A percentile compares a stretch with the other conserved stretches of the same genome.
Conservation (phyloP, 2,329 filamentous ascomycete genomes). For the Fusarium nisikadoi region DNA sequence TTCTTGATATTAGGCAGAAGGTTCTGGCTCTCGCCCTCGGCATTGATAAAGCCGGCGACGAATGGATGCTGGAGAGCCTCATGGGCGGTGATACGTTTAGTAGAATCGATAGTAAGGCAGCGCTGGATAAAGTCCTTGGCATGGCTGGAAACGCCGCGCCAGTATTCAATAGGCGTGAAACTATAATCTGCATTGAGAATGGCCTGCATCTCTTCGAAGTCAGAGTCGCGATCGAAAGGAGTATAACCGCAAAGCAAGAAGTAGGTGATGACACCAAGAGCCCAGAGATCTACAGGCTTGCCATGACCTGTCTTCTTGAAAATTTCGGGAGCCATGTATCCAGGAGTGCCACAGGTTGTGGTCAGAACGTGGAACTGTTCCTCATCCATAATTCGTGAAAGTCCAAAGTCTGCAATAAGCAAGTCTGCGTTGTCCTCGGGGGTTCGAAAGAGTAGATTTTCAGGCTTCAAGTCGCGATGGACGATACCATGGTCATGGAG, state of each 20-base stretch:
- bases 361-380: conserved; percentile 98
- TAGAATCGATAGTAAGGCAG: conserved; percentile 91
- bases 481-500: conserved; percentile 99
- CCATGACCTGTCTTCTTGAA: conserved; percentile 99
- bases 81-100: conserved; percentile 89
- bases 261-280: conserved; percentile 97
- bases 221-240: conserved; percentile 95
- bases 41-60: conserved; percentile 63
- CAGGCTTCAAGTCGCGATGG: conserved; percentile 96
- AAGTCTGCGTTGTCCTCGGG: conserved; percentile 98
- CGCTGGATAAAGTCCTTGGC: conserved; percentile 92
- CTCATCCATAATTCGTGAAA: conserved; percentile 98
- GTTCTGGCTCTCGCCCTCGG: conserved; percentile 66
- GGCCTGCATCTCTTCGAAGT: conserved; percentile 99
- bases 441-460: conserved; percentile 95
- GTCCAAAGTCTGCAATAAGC: conserved; percentile 94
- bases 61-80: conserved; percentile 76
- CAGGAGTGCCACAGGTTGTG: conserved; percentile 96
- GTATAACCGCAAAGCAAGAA: conserved; percentile 98
- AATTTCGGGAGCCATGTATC: conserved; percentile 99
- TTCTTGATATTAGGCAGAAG: conserved; percentile 76
- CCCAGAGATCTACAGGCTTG: conserved; percentile 98
- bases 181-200: conserved; percentile 96
- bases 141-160: conserved; percentile 87
- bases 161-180: conserved; percentile 95